These are phyloP conservation scores for Trichoderma koningiopsis DNA, from an alignment of 2,329 filamentous ascomycete genomes.

Conservation along the genomic window DNA sequence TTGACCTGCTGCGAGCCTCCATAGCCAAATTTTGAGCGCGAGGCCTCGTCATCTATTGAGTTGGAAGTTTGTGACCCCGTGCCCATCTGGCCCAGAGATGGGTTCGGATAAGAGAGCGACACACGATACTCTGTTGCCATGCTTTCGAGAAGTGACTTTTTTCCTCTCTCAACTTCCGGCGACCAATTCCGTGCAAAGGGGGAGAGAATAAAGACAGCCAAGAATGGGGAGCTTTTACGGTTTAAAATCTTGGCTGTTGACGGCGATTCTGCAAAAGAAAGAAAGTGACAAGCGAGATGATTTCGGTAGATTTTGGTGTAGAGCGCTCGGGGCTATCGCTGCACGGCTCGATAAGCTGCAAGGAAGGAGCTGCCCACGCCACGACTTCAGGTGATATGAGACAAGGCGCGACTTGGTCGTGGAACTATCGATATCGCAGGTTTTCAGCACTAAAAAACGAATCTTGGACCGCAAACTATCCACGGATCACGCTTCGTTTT, in stretches of 20 bases:
- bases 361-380: slow-evolving; percentile 12
- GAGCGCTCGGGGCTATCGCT: not conserved
- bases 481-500: not conserved
- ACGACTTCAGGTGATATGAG: not conserved
- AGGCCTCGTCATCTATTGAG: not conserved
- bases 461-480: not conserved
- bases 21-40: slow-evolving; percentile 4
- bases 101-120: slow-evolving; percentile 41
- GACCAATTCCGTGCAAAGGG: not conserved
- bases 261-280: not conserved
- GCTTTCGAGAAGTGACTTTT: not conserved
- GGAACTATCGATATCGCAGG: not conserved
- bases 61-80: slow-evolving; percentile 17
- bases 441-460: not conserved
- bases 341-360: not conserved
- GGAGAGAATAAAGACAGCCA: not conserved
- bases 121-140: slow-evolving; percentile 36
- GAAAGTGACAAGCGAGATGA: not conserved
- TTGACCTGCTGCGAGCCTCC: not conserved
- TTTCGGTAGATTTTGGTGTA: not conserved
- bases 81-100: slow-evolving; percentile 38
- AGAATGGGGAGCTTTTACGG: not conserved
- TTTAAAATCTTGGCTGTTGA: not conserved
- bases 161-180: not conserved
- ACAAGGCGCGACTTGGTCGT: slow-evolving; percentile 16